A percentile compares a stretch with the other conserved stretches of the same genome.
These are phyloP conservation scores for Sergeia podlipaevii DNA, from an alignment of 208 protist species.

Conservation along the genomic window DNA sequence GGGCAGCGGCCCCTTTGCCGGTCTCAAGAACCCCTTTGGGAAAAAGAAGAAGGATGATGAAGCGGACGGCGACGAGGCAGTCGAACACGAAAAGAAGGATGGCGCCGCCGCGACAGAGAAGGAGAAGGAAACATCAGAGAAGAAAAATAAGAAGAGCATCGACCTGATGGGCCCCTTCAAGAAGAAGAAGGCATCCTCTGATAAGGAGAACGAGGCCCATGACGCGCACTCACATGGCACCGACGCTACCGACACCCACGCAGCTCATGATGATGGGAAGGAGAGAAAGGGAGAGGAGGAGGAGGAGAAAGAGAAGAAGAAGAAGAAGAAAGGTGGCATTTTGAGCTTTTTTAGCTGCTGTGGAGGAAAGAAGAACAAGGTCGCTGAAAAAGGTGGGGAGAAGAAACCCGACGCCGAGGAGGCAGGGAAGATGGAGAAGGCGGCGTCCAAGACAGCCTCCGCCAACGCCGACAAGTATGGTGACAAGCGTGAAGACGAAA, in stretches of 20 bases:
- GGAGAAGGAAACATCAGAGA: conserved; percentile 5
- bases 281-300: conserved; percentile 12
- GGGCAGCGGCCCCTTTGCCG: not conserved
- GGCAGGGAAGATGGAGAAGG: not conserved
- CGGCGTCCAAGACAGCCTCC: not conserved
- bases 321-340: conserved; percentile 7
- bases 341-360: conserved; percentile 5
- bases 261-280: not conserved
- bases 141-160: conserved; percentile 7
- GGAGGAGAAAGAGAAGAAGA: conserved; percentile 6
- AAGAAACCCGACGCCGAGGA: not conserved
- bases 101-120: conserved; percentile 6
- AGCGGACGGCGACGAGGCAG: not conserved
- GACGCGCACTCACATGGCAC: conserved; percentile 6
- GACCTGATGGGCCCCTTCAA: not conserved
- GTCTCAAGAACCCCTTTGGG: not conserved
- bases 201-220: not conserved
- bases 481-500: not conserved
- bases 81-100: not conserved
- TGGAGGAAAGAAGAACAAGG: conserved; percentile 1
- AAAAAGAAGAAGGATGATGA: conserved; percentile 3
- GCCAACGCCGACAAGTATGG: not conserved
- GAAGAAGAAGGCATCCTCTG: not conserved
- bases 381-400: too few relatives aligned
- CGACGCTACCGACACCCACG: not conserved